Conservation (phyloP, 352 stramenopile genomes). For the Pythium vanterpoolii region DNA sequence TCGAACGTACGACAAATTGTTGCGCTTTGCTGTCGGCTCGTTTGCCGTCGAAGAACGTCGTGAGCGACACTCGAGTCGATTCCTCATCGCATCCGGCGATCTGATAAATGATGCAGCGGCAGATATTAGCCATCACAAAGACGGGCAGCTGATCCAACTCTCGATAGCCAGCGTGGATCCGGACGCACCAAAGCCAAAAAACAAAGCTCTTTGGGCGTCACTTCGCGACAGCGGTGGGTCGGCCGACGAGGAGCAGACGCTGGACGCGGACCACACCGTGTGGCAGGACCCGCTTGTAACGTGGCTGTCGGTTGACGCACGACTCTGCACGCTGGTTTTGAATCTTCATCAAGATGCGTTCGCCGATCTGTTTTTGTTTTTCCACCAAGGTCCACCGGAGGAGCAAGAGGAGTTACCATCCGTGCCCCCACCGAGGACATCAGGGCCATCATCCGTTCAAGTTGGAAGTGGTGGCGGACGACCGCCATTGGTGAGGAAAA, state of each 20-base stretch:
- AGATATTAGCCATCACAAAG: neutral
- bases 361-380: conserved; percentile 74
- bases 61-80: conserved; percentile 2
- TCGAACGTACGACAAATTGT: conserved; percentile 58
- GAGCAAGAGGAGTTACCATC: neutral
- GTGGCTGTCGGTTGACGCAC: conserved; percentile 63
- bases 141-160: conserved; percentile 62
- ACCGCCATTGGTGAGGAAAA: conserved; percentile 18
- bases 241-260: neutral
- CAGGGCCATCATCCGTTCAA: neutral
- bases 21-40: conserved; percentile 72
- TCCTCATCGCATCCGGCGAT: conserved; percentile 57
- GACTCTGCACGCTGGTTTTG: conserved; percentile 63
- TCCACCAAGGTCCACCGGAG: conserved; percentile 30
- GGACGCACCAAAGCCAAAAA: conserved; percentile 58
- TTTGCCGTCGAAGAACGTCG: conserved; percentile 63
- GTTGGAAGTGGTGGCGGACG: neutral
- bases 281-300: conserved; percentile 78
- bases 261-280: conserved; percentile 33
- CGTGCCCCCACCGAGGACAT: neutral
- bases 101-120: neutral
- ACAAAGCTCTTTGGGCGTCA: conserved; percentile 42
- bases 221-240: conserved; percentile 10
- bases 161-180: conserved; percentile 67
- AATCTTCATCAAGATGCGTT: conserved; percentile 80